phyloP scores from a whole-genome alignment of 1,284 basidiomycete species.

The Ustilago xerochloae region DNA sequence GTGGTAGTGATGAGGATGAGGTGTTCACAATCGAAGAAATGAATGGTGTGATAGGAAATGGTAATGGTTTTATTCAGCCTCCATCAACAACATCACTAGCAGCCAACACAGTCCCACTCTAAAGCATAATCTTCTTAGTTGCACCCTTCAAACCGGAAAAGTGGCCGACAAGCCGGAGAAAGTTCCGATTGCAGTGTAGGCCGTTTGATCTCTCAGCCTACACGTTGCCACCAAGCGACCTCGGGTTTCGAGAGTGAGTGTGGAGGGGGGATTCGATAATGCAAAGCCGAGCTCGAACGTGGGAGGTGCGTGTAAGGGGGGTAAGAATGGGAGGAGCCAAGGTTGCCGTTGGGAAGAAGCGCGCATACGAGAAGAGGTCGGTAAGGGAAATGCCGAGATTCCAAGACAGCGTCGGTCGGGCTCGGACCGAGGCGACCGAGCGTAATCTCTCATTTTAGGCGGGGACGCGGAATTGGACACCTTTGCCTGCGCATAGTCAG shows the following conservation, averaged over 20 bases:
- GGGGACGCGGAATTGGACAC: constrained; percentile 13
- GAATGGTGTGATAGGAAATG: neutral
- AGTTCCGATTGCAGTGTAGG: too few relatives aligned
- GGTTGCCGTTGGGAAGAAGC: neutral
- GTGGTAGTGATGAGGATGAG: neutral
- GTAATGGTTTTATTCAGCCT: too few relatives aligned
- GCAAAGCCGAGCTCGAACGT: constrained; percentile 8
- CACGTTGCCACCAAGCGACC: too few relatives aligned
- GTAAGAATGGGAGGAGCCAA: neutral
- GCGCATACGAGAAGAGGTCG: constrained; percentile 4
- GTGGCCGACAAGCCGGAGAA: constrained; percentile 13
- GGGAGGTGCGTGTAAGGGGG: neutral
- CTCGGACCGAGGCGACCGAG: constrained; percentile 22
- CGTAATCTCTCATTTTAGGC: neutral
- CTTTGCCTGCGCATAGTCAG: neutral
- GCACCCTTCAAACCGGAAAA: too few relatives aligned
- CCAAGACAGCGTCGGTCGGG: constrained; percentile 13
- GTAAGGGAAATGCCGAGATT: neutral
- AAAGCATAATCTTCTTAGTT: too few relatives aligned
- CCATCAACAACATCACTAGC: too few relatives aligned
- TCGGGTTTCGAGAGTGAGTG: too few relatives aligned
- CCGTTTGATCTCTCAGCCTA: too few relatives aligned
- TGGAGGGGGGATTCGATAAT: too few relatives aligned
- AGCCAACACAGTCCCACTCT: too few relatives aligned
- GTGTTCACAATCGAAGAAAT: neutral